Conservation (phyloP, 1,139 yeast genomes). For the Geotrichum restrictum region DNA sequence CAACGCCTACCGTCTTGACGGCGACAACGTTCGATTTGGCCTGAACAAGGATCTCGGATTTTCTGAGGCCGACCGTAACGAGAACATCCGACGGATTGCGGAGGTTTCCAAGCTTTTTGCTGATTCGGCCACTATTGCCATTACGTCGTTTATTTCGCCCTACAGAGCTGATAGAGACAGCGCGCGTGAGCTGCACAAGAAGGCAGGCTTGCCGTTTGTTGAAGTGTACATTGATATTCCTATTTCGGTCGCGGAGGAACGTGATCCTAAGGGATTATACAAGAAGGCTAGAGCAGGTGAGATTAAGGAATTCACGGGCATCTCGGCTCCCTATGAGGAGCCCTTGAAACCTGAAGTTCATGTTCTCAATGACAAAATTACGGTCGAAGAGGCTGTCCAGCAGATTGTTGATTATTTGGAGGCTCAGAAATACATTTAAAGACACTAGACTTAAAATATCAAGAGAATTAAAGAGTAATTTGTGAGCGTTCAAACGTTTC, state of each 20-base stretch:
- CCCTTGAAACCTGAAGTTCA: constrained; percentile 83
- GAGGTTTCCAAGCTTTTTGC: constrained; percentile 92
- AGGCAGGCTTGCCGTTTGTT: constrained; percentile 71
- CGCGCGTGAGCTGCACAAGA: constrained; percentile 80
- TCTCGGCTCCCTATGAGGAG: constrained; percentile 92
- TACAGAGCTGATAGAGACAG: constrained; percentile 76
- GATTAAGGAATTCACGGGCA: constrained; percentile 92
- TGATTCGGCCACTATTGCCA: constrained; percentile 77
- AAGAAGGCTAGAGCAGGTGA: constrained; percentile 94
- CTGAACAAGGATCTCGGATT: constrained; percentile 92
- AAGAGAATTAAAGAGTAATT: too few relatives aligned
- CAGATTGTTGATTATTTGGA: constrained; percentile 66
- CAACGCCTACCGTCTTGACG: constrained; percentile 83
- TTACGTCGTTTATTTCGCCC: constrained; percentile 91
- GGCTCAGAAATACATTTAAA: constrained; percentile 47
- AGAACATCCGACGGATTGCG: constrained; percentile 88
- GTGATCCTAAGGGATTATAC: constrained; percentile 95
- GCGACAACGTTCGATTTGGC: constrained; percentile 92
- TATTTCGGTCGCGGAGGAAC: constrained; percentile 84
- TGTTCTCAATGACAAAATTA: constrained; percentile 63
- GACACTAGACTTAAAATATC: neutral
- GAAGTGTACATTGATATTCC: constrained; percentile 94
- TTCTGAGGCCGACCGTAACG: constrained; percentile 85
- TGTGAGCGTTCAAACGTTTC: too few relatives aligned
- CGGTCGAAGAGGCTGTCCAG: constrained; percentile 77